Evolutionary conservation across 768 basidiomycete species (phyloP).

Genomic region (Terana coerulea): DNA sequence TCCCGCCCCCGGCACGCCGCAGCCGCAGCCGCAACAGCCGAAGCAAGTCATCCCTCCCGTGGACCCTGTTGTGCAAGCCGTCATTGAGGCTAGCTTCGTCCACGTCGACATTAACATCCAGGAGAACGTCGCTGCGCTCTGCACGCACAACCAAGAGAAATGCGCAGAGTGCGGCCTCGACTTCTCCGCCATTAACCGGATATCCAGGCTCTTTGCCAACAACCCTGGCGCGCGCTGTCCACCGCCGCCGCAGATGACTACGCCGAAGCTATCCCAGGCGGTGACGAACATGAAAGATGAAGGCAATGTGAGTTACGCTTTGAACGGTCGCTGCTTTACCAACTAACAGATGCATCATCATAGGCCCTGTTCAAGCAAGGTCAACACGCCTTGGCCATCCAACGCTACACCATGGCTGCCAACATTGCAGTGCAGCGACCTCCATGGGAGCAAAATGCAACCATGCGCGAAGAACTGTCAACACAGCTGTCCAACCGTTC

Average conservation of each 20-base stretch:
- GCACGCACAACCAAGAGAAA: slow-evolving; percentile 69
- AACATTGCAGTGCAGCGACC: slow-evolving; percentile 76
- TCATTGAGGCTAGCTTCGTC: slow-evolving; percentile 70
- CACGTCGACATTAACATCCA: slow-evolving; percentile 55
- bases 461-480: slow-evolving; percentile 88
- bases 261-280: slow-evolving; percentile 69
- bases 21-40: slow-evolving; percentile 20
- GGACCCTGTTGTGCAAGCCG: slow-evolving; percentile 70
- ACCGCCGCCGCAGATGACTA: slow-evolving; percentile 75
- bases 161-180: slow-evolving; percentile 73
- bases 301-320: slow-evolving; percentile 71
- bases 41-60: slow-evolving; percentile 37
- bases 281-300: slow-evolving; percentile 86
- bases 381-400: slow-evolving; percentile 67
- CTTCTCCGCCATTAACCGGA: slow-evolving; percentile 71
- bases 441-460: slow-evolving; percentile 81
- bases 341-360: background rate
- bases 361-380: slow-evolving; percentile 77
- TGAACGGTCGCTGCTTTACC: slow-evolving; percentile 21
- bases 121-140: slow-evolving; percentile 55
- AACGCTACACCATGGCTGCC: slow-evolving; percentile 76
- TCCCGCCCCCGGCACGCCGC: slow-evolving; percentile 25
- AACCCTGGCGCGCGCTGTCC: slow-evolving; percentile 77
- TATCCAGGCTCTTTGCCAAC: slow-evolving; percentile 62
- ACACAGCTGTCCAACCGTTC: slow-evolving; percentile 90